Evolutionary conservation across 257 asterid genomes (phyloP).

Genomic region (Henckelia pumila): DNA sequence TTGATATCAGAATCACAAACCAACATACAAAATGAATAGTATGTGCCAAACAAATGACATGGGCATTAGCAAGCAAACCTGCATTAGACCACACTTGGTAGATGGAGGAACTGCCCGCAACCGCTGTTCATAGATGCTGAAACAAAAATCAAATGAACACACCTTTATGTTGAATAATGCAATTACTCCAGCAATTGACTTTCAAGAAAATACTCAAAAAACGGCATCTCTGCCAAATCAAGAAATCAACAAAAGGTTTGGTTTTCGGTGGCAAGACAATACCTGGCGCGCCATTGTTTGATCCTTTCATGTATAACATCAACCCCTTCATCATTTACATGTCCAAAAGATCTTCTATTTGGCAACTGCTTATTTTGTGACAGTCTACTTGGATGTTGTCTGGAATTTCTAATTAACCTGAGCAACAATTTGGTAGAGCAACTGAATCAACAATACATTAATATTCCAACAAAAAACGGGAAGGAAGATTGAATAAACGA

Average conservation of each 20-base stretch:
- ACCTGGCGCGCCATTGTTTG: conserved; percentile 54
- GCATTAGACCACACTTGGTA: conserved; percentile 27
- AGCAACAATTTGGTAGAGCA: neutral
- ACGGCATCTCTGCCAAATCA: neutral
- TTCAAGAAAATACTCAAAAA: neutral
- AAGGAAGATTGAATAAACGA: neutral
- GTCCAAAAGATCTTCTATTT: conserved; percentile 39
- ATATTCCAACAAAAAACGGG: neutral
- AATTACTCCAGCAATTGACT: neutral
- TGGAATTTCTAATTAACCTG: conserved; percentile 34
- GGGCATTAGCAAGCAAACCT: conserved; percentile 30
- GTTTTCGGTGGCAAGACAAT: neutral
- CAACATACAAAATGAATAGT: neutral
- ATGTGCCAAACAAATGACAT: neutral
- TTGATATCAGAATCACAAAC: neutral
- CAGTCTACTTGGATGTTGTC: conserved; percentile 20
- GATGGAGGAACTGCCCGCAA: conserved; percentile 42
- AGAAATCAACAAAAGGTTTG: neutral
- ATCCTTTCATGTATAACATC: conserved; percentile 39
- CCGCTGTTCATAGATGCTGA: conserved; percentile 45
- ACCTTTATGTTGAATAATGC: neutral
- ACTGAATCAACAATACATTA: neutral
- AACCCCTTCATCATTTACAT: conserved; percentile 22
- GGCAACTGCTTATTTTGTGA: conserved; percentile 39
- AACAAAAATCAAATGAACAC: conserved; percentile 11